A percentile compares a stretch with the other conserved stretches of the same genome.
Evolutionary conservation across 2,329 filamentous ascomycete species (phyloP).

Genomic region (Botrytis elliptica): DNA sequence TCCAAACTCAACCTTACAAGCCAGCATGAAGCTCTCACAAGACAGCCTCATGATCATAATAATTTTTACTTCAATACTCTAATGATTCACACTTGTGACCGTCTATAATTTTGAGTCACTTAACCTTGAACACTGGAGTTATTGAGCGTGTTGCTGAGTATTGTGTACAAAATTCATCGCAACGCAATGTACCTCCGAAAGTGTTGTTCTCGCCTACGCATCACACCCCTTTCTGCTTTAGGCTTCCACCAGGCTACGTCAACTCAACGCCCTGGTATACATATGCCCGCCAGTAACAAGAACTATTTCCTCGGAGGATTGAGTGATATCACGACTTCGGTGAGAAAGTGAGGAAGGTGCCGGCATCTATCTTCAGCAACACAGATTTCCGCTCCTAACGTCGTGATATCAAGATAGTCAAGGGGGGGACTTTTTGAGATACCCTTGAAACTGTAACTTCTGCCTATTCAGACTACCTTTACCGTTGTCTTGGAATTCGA

Average conservation of each 20-base stretch:
- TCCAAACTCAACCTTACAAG: neutral
- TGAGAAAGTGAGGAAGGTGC: neutral
- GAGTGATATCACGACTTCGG: neutral
- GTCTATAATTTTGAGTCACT: neutral
- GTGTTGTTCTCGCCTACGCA: constrained; percentile 11
- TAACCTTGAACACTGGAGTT: neutral
- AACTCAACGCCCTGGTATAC: constrained; percentile 1
- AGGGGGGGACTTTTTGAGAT: neutral
- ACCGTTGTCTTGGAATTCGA: neutral
- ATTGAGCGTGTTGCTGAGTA: neutral
- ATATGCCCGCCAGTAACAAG: neutral
- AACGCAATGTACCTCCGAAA: neutral
- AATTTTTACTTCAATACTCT: neutral
- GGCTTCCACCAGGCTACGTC: constrained; percentile 13
- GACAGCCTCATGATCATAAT: constrained; percentile 8
- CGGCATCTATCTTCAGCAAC: neutral
- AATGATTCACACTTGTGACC: constrained; percentile 20
- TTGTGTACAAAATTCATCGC: neutral
- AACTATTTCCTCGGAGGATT: neutral
- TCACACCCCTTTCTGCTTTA: constrained; percentile 12
- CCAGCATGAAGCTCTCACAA: neutral
- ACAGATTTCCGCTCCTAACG: neutral
- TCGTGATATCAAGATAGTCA: neutral
- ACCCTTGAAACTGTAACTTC: neutral
- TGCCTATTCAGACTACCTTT: neutral